phyloP scores from a whole-genome alignment of 2,329 filamentous ascomycete species.

The Colletotrichum sojae region DNA sequence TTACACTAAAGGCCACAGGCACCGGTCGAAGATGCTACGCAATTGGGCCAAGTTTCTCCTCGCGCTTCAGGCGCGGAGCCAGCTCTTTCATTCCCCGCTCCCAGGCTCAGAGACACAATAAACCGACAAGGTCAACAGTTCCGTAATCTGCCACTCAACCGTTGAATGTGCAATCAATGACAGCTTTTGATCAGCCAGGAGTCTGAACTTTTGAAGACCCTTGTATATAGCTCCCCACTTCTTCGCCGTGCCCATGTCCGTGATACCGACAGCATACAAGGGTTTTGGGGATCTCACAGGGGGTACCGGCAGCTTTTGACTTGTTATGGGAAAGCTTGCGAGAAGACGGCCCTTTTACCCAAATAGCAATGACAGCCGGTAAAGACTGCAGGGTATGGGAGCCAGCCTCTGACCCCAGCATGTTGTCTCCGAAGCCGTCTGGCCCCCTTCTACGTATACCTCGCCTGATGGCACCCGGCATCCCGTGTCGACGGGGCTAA shows the following conservation, averaged over 20 bases:
- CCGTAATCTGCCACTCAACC: slow-evolving; percentile 14
- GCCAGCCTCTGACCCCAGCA: slow-evolving; percentile 20
- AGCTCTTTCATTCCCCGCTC: no score
- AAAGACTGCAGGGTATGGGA: slow-evolving; percentile 24
- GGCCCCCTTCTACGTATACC: background rate
- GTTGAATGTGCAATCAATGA: slow-evolving; percentile 17
- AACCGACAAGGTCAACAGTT: no score
- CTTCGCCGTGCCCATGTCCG: slow-evolving; percentile 7
- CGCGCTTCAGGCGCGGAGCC: no score
- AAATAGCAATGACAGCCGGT: slow-evolving; percentile 31
- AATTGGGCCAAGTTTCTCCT: no score
- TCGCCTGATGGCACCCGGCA: slow-evolving; percentile 22
- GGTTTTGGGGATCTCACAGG: slow-evolving; percentile 33
- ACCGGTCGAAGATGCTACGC: no score
- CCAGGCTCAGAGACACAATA: no score
- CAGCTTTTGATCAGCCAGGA: slow-evolving; percentile 1
- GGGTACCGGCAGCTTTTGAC: slow-evolving; percentile 31
- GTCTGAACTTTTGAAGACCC: background rate
- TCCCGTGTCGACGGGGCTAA: slow-evolving; percentile 37
- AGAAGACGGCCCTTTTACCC: slow-evolving; percentile 33
- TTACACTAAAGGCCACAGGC: background rate
- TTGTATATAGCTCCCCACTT: slow-evolving; percentile 25
- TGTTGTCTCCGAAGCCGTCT: slow-evolving; percentile 15
- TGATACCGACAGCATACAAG: slow-evolving; percentile 32
- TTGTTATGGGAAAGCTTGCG: slow-evolving; percentile 43